These are phyloP conservation scores for Phaseolus coccineus DNA, from an alignment of 331 rosid genomes.

Conservation along the genomic window DNA sequence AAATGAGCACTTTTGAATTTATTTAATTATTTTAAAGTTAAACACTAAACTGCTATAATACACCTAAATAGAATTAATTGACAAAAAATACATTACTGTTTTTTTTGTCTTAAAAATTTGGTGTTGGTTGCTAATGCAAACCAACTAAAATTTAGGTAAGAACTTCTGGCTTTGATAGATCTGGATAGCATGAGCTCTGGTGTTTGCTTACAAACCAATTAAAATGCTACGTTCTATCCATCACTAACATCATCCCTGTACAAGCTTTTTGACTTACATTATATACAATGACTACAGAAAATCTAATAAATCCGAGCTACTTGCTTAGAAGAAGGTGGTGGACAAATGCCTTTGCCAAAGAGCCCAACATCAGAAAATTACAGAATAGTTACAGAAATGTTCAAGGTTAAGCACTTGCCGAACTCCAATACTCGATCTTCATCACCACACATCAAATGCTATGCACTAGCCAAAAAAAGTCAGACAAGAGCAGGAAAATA, in stretches of 20 bases:
- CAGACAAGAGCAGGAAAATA: slow-evolving; percentile 23
- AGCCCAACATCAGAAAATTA: slow-evolving; percentile 35
- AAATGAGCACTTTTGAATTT: no score
- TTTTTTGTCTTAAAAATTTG: no score
- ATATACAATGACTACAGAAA: slow-evolving; percentile 45
- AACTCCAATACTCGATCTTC: slow-evolving; percentile 40
- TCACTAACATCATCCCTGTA: slow-evolving; percentile 45
- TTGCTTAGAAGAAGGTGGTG: slow-evolving; percentile 28
- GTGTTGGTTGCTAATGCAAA: no score
- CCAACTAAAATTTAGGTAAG: no score
- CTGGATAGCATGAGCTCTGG: neutral
- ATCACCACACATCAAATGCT: slow-evolving; percentile 27
- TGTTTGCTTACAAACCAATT: slow-evolving; percentile 8
- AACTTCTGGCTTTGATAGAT: neutral
- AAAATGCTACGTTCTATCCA: slow-evolving; percentile 31
- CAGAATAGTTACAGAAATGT: slow-evolving; percentile 32
- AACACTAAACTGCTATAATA: no score
- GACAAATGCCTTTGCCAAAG: slow-evolving; percentile 40
- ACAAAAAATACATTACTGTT: no score
- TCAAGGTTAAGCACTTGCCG: slow-evolving; percentile 29
- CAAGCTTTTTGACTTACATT: slow-evolving; percentile 42
- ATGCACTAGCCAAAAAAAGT: slow-evolving; percentile 40
- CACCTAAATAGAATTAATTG: no score
- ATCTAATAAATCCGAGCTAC: slow-evolving; percentile 38
- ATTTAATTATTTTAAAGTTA: no score